Conservation (phyloP, 2,329 filamentous ascomycete genomes). For the Clathrospora elynae region DNA sequence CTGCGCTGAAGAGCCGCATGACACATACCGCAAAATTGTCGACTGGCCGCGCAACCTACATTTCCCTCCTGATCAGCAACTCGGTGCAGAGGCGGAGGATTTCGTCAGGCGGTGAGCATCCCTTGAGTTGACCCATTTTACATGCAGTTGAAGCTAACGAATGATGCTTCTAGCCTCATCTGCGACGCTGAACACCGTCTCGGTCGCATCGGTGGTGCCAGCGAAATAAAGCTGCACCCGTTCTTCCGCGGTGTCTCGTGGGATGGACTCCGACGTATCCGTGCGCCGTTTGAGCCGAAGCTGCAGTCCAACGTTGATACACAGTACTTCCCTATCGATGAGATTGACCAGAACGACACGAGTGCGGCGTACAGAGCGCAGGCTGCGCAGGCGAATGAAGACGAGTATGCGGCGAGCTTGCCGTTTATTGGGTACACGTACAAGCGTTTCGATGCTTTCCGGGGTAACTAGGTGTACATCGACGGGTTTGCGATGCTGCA, state of each 20-base stretch:
- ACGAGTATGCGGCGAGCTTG: slow-evolving; percentile 89
- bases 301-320: slow-evolving; percentile 93
- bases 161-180: slow-evolving; percentile 68
- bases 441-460: slow-evolving; percentile 85
- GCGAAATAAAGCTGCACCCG: slow-evolving; percentile 89
- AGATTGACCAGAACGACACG: slow-evolving; percentile 96
- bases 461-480: slow-evolving; percentile 28
- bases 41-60: slow-evolving; percentile 96
- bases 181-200: slow-evolving; percentile 93
- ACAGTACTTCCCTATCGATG: slow-evolving; percentile 97
- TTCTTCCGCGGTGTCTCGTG: slow-evolving; percentile 98
- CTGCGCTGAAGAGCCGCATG: slow-evolving; percentile 95
- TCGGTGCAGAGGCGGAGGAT: slow-evolving; percentile 87
- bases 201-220: slow-evolving; percentile 78
- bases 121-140: not conserved
- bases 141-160: slow-evolving; percentile 21
- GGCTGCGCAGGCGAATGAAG: slow-evolving; percentile 70
- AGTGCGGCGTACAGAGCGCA: slow-evolving; percentile 85
- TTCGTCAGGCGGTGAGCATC: slow-evolving; percentile 80
- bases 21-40: slow-evolving; percentile 98
- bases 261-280: slow-evolving; percentile 87
- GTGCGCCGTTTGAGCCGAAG: slow-evolving; percentile 94
- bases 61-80: slow-evolving; percentile 92
- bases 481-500: too few relatives aligned
- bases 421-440: slow-evolving; percentile 97